Evolutionary conservation across 345 rosid genomes (phyloP), one percentile per base, ranked within the genome.

Genomic region (Euphorbia peplus): DNA sequence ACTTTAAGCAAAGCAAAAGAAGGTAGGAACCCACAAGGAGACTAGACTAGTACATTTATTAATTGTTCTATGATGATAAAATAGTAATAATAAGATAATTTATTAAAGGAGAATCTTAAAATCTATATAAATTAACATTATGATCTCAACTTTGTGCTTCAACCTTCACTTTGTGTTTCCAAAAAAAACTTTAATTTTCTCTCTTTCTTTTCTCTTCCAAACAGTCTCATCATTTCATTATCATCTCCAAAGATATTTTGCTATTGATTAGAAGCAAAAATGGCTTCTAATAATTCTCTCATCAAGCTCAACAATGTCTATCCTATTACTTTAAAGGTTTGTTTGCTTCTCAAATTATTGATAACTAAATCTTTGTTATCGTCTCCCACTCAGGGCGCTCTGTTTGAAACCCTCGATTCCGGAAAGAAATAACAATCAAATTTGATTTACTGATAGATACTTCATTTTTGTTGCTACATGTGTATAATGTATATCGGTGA

Each of bases 311-410:
- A 22, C 57, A 24, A 76, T 74, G 69, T 74, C 73, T 85, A 48
- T 72, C 96, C 92, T 53, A 85, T 88, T 16, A 86, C 92, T 71
- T 76, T 93, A 78, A 93, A 93, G 98, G 98, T 93, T 37, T 60
- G 54, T 63, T 58, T 21, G 5, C 28, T 54, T 21, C 59, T 54
- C 15, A 22, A 44, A 6, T 15, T 44, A 5, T 18, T 44, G 18
- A 12, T 1, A 5, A 39, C 8, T 5, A 2, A 39, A 39, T 39
- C 42, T 39, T 39, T 39, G 11, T 39, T 39, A 32, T 32, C 37
- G 4, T 32, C 37, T 32, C 37, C 37, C 37, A 32, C 37, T 32
- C 6, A 32, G 37, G 37, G 37, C 37, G 37, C 4, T 32, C 4
- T 6, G 37, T 32, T 32, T 6, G 37, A 32, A 32, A 32, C 37